Evolutionary conservation across 192 early-diverging fungal species (phyloP).

Genomic region (Powellomyces hirtus): DNA sequence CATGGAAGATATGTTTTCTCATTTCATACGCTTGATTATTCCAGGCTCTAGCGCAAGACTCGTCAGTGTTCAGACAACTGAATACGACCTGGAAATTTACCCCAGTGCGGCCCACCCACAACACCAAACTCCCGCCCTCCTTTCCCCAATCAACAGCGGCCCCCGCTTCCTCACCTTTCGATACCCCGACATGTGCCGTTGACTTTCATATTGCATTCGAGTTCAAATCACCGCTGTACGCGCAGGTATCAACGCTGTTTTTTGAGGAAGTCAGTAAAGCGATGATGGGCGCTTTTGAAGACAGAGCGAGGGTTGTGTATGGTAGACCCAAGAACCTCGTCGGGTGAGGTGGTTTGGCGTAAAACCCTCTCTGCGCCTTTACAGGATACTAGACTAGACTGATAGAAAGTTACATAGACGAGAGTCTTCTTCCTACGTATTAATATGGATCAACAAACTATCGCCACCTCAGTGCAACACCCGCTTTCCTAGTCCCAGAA

Average conservation of each 20-base stretch:
- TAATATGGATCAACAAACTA: too few species aligned
- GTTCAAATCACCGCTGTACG: slow-evolving; percentile 77
- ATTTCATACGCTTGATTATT: slow-evolving; percentile 23
- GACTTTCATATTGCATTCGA: slow-evolving; percentile 79
- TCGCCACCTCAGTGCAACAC: too few species aligned
- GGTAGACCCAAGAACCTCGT: too few species aligned
- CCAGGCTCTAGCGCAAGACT: slow-evolving; percentile 58
- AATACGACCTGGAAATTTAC: slow-evolving; percentile 66
- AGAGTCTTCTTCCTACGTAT: too few species aligned
- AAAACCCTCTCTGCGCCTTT: too few species aligned
- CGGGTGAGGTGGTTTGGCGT: too few species aligned
- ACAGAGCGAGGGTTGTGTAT: slow-evolving; percentile 53
- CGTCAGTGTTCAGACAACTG: slow-evolving; percentile 65
- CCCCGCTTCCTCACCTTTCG: slow-evolving; percentile 6
- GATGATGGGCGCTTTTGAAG: slow-evolving; percentile 72
- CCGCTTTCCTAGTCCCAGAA: too few species aligned
- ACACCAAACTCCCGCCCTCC: slow-evolving; percentile 22
- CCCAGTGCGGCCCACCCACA: slow-evolving; percentile 25
- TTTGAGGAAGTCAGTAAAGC: slow-evolving; percentile 72
- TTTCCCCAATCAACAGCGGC: neutral
- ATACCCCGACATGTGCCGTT: slow-evolving; percentile 49
- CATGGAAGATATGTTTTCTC: too few species aligned
- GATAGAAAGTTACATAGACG: too few species aligned
- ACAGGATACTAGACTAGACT: too few species aligned
- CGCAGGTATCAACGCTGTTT: slow-evolving; percentile 74